These are phyloP conservation scores for Citrus reticulata DNA, from an alignment of 345 rosid genomes.

Conservation along the genomic window DNA sequence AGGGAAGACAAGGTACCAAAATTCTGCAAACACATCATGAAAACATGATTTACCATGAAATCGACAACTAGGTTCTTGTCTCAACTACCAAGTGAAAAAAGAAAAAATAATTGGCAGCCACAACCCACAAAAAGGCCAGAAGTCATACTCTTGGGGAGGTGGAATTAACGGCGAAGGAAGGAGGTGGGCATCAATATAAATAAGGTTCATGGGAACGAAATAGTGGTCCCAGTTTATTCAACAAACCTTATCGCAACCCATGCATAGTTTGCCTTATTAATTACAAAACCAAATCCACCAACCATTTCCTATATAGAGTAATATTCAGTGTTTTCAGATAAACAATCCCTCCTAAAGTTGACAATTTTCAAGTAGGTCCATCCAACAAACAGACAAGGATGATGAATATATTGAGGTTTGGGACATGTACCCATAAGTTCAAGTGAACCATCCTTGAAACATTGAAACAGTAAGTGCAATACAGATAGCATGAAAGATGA, in stretches of 20 bases:
- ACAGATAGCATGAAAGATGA: neutral
- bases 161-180: neutral
- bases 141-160: neutral
- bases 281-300: neutral
- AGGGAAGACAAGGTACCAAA: neutral
- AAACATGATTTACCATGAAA: neutral
- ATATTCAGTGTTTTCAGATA: neutral
- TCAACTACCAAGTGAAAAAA: neutral
- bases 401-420: neutral
- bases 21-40: neutral
- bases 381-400: neutral
- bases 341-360: neutral
- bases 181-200: slow-evolving; percentile 2
- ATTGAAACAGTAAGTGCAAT: neutral
- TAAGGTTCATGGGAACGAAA: slow-evolving; percentile 2
- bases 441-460: neutral
- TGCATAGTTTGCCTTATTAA: neutral
- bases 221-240: neutral
- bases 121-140: neutral
- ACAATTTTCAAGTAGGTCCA: neutral
- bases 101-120: neutral
- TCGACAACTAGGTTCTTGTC: neutral
- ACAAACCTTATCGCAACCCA: neutral
- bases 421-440: neutral
- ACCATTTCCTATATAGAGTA: neutral